Conservation (phyloP, 305 asterid genomes). For the Solanum aculeatissimum region DNA sequence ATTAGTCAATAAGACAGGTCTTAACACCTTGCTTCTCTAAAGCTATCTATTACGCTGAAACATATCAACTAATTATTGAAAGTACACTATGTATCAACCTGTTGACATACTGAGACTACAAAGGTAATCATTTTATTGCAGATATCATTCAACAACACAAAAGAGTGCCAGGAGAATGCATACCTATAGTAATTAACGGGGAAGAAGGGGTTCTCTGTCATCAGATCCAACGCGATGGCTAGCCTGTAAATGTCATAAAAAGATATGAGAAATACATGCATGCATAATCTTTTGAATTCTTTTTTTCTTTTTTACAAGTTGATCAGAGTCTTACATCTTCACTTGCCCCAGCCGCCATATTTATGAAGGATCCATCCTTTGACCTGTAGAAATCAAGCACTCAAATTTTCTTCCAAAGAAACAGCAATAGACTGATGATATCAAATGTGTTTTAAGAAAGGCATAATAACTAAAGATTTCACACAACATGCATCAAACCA, state of each 20-base stretch:
- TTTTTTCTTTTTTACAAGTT: neutral
- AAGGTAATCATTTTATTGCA: neutral
- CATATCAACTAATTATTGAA: neutral
- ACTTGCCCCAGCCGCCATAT: slow-evolving; percentile 86
- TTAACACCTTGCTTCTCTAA: neutral
- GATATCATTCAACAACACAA: neutral
- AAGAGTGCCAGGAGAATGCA: neutral
- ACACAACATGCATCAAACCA: neutral
- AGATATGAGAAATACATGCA: neutral
- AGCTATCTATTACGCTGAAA: neutral
- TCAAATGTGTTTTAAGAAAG: neutral
- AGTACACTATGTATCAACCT: neutral
- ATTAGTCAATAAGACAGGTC: neutral
- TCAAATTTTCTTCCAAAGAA: neutral
- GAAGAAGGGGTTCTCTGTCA: slow-evolving; percentile 90
- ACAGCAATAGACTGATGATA: neutral
- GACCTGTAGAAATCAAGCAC: slow-evolving; percentile 32
- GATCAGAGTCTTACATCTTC: slow-evolving; percentile 50
- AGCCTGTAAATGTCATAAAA: slow-evolving; percentile 41
- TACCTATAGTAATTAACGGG: slow-evolving; percentile 20
- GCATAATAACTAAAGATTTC: neutral
- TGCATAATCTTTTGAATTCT: neutral
- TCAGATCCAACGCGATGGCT: slow-evolving; percentile 61
- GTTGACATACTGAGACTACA: neutral
- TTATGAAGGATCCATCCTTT: slow-evolving; percentile 58